Percentiles rank a stretch among this genome's conserved stretches.
Evolutionary conservation across 2,329 filamentous ascomycete species (phyloP).

Genomic region (Aureobasidium musti): DNA sequence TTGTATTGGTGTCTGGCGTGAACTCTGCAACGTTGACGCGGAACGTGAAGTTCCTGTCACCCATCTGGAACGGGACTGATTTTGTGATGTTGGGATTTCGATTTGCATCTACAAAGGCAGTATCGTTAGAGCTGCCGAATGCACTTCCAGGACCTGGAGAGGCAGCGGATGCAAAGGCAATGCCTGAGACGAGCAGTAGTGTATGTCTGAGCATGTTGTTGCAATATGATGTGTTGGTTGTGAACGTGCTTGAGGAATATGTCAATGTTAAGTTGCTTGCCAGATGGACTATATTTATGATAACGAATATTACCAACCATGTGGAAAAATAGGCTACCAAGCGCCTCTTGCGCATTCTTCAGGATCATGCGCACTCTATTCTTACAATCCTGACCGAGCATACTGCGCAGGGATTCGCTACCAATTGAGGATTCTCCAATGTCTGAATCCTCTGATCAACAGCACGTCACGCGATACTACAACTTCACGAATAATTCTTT

Average conservation of each 20-base stretch:
- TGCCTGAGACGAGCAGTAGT: background rate
- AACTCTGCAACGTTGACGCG: constrained; percentile 15
- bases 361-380: background rate
- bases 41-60: constrained; percentile 14
- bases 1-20: background rate
- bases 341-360: background rate
- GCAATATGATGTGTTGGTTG: background rate
- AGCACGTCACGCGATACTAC: background rate
- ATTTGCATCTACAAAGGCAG: background rate
- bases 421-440: background rate
- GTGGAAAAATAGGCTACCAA: background rate
- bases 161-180: background rate
- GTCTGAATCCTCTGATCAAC: background rate
- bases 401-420: background rate
- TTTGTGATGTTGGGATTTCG: background rate
- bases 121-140: background rate
- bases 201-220: background rate
- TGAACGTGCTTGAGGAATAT: background rate
- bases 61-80: constrained; percentile 6
- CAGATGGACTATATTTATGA: background rate
- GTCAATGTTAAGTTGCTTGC: background rate
- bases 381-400: background rate
- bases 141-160: background rate
- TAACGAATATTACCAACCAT: background rate
- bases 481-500: background rate